Percentiles rank a stretch among this genome's conserved stretches.
These are phyloP conservation scores for Capsicum pubescens DNA, from an alignment of 257 asterid species.

Conservation along the genomic window DNA sequence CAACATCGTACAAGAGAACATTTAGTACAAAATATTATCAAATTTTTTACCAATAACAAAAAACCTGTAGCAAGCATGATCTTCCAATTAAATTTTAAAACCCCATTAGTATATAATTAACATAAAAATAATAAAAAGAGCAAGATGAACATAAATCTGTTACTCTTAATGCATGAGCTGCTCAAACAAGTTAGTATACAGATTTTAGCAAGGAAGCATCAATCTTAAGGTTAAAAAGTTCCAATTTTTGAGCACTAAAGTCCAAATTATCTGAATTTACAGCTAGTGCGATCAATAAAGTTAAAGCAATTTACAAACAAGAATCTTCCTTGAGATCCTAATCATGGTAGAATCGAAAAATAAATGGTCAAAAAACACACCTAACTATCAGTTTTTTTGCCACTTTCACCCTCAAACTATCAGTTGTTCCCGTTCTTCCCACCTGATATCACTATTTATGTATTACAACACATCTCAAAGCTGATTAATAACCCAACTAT, in stretches of 20 bases:
- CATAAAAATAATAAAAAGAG: not conserved
- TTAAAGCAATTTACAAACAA: not conserved
- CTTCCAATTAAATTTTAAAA: not conserved
- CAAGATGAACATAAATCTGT: not conserved
- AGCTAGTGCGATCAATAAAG: not conserved
- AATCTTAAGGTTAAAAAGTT: not conserved
- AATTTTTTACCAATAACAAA: not conserved
- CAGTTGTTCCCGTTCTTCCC: not conserved
- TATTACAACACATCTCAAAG: not conserved
- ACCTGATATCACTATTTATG: not conserved
- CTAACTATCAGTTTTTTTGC: too few species aligned
- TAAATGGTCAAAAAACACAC: not conserved
- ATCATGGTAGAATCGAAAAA: not conserved
- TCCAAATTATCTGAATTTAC: not conserved
- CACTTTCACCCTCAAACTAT: not conserved
- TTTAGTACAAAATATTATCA: not conserved
- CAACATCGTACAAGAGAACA: constrained; percentile 6
- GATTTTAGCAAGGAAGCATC: not conserved
- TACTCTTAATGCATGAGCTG: not conserved
- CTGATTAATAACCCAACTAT: not conserved
- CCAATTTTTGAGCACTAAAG: not conserved
- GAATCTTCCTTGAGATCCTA: not conserved
- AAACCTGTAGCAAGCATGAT: not conserved
- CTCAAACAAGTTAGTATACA: not conserved
- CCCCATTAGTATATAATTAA: too few species aligned